Percentiles rank a stretch among this genome's conserved stretches.
Conservation (phyloP, 2,329 filamentous ascomycete species). For the Pyrenochaeta sp. region DNA sequence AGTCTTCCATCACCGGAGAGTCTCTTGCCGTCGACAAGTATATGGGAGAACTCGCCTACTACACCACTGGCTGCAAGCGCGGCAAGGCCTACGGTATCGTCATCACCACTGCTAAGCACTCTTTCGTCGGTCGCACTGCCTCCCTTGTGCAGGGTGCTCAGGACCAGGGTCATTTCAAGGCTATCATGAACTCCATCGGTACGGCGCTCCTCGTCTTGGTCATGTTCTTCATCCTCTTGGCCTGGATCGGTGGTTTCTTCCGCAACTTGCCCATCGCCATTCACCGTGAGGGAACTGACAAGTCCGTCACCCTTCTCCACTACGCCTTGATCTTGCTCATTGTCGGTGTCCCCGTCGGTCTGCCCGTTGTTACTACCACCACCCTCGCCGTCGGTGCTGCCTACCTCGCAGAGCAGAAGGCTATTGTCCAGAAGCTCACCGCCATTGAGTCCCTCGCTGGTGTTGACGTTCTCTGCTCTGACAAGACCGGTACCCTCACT, state of each 20-base stretch:
- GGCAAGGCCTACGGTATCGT: slow-evolving; percentile 77
- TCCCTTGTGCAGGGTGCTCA: slow-evolving; percentile 76
- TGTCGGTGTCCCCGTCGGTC: slow-evolving; percentile 79
- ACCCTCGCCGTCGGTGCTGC: slow-evolving; percentile 79
- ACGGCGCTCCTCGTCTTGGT: slow-evolving; percentile 76
- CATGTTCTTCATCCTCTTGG: slow-evolving; percentile 76
- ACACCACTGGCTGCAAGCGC: slow-evolving; percentile 83
- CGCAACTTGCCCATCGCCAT: slow-evolving; percentile 70
- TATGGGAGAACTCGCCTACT: slow-evolving; percentile 78
- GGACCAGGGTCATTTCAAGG: slow-evolving; percentile 72
- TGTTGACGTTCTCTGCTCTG: slow-evolving; percentile 81
- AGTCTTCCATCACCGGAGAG: slow-evolving; percentile 82
- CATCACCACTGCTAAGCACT: slow-evolving; percentile 71
- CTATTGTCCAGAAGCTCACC: slow-evolving; percentile 80
- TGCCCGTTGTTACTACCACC: slow-evolving; percentile 79
- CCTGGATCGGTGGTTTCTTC: slow-evolving; percentile 83
- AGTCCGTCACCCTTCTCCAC: slow-evolving; percentile 67
- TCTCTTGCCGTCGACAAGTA: slow-evolving; percentile 81
- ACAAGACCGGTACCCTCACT: slow-evolving; percentile 81
- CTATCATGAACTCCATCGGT: slow-evolving; percentile 83
- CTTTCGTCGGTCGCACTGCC: slow-evolving; percentile 79
- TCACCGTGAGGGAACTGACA: slow-evolving; percentile 57
- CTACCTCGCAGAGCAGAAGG: slow-evolving; percentile 78
- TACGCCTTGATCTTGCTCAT: slow-evolving; percentile 65
- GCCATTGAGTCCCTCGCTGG: slow-evolving; percentile 72